Percentiles rank a stretch among this genome's conserved stretches.
Conservation (phyloP, 371 early-diverging fungal species). For the Umbelopsis sp. region DNA sequence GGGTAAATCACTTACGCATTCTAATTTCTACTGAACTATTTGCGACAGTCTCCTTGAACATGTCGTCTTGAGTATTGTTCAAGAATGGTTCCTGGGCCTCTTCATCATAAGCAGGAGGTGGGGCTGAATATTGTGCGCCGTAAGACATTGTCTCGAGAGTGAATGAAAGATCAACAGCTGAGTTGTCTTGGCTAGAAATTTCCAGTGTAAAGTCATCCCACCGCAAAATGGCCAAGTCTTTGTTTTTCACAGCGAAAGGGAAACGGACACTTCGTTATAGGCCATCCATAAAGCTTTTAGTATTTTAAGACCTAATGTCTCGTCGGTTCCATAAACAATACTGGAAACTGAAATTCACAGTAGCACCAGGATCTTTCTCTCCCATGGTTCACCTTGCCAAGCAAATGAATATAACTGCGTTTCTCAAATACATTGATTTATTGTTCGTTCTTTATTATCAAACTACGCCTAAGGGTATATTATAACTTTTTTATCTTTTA, state of each 20-base stretch:
- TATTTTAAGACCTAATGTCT: no score
- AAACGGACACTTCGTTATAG: no score
- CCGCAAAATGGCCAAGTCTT: no score
- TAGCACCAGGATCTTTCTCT: no score
- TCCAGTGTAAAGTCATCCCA: not conserved
- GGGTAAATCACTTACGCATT: slow-evolving; percentile 39
- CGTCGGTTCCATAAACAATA: no score
- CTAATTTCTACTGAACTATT: slow-evolving; percentile 63
- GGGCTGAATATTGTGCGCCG: slow-evolving; percentile 33
- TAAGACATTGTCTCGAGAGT: slow-evolving; percentile 5
- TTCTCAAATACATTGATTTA: no score
- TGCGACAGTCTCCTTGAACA: slow-evolving; percentile 59
- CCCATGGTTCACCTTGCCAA: no score
- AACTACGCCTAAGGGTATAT: not conserved
- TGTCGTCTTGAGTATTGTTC: slow-evolving; percentile 56
- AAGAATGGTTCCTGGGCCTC: slow-evolving; percentile 44
- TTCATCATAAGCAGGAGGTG: slow-evolving; percentile 52
- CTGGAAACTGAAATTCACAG: no score
- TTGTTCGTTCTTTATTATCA: no score
- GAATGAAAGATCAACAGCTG: not conserved
- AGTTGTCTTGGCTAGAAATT: slow-evolving; percentile 13
- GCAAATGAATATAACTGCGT: no score
- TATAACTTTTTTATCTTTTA: not conserved
- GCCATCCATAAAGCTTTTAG: no score
- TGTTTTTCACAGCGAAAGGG: no score